phyloP scores from a whole-genome alignment of 1,284 basidiomycete species.

The Takashimella koratensis region DNA sequence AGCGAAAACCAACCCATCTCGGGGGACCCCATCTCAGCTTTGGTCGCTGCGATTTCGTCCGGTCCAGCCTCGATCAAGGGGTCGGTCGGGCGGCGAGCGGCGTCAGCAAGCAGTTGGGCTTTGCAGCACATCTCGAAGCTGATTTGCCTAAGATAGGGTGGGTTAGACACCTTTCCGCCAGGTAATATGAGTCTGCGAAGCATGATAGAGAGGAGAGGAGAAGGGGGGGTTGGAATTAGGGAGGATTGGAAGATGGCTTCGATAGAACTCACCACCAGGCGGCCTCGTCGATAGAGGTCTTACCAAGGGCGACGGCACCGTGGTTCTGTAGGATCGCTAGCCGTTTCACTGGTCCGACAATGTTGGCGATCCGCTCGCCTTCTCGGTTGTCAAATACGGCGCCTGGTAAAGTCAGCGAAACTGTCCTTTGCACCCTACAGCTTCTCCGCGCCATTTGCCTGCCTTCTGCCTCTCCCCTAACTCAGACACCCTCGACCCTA shows the following conservation, averaged over 20 bases:
- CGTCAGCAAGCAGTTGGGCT: slow-evolving; percentile 39
- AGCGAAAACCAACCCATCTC: slow-evolving; percentile 46
- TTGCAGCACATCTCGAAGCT: slow-evolving; percentile 43
- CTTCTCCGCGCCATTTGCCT: not conserved
- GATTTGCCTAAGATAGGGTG: slow-evolving; percentile 33
- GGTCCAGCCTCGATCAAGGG: slow-evolving; percentile 24
- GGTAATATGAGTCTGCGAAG: too few relatives aligned
- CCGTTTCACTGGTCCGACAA: slow-evolving; percentile 19
- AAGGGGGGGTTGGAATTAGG: not conserved
- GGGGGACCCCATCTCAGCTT: slow-evolving; percentile 36
- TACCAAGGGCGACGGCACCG: slow-evolving; percentile 34
- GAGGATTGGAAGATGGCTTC: not conserved
- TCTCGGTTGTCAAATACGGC: slow-evolving; percentile 40
- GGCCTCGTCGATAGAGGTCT: slow-evolving; percentile 39
- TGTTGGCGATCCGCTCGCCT: slow-evolving; percentile 35
- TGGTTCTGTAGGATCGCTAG: slow-evolving; percentile 43
- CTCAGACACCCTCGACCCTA: not conserved
- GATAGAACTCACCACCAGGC: slow-evolving; percentile 41
- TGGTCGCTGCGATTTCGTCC: slow-evolving; percentile 34
- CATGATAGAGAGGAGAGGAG: not conserved
- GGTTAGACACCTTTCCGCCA: too few relatives aligned
- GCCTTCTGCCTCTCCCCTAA: not conserved
- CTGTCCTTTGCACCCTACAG: not conserved
- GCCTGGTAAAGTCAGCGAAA: slow-evolving; percentile 9
- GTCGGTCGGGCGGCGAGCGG: slow-evolving; percentile 29